Evolutionary conservation across 2,329 filamentous ascomycete species (phyloP), one percentile per base, ranked within the genome.

Genomic region (Aspergillus vadensis): DNA sequence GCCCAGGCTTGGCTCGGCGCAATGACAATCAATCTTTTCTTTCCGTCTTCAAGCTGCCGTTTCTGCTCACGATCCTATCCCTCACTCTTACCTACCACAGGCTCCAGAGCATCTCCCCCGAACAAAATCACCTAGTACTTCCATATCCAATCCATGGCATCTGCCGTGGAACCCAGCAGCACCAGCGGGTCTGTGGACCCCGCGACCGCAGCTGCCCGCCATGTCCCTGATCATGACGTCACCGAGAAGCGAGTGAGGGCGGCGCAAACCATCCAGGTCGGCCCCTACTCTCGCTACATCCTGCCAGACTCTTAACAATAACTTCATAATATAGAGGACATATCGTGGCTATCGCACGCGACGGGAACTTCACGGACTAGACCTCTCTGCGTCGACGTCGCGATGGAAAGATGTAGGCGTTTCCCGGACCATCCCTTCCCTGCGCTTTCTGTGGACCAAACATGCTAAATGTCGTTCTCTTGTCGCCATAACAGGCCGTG

Each of bases 341-440:
- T 62, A 62, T 21, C 47, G 60, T 1, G 60, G 60, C 2, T 56
- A 62, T 19, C 56, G 60, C 12, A 56, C 60, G 1, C 44, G 60
- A 2, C 43, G 60, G 9, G 60, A 59, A 21, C 15, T 62, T 1
- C 52, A 48, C 5, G 60, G 60, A 3, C 27, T 57, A 1, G 47
- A 36, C 9, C 41, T 62, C 19, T 48, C 51, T 10, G 51, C 39
- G 17, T 51, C 56, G 14, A 56, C 49, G 12, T 47, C 52, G 6
- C 81, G 90, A 68, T 93, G 90, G 89, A 79, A 86, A 10, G 86
- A 91, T 69, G 88, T 90, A 57, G 41, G 53, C 47, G n/a, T 7
- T 30, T 23, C 6, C 19, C 4, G 1, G 9, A 21, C 7, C n/a
- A n/a, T n/a, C n/a, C n/a, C n/a, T n/a, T n/a, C 10, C 6, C 7